A percentile compares a stretch with the other conserved stretches of the same genome.
These are phyloP conservation scores for Ophiostoma ips DNA, from an alignment of 2,329 filamentous ascomycete species.

Conservation along the genomic window DNA sequence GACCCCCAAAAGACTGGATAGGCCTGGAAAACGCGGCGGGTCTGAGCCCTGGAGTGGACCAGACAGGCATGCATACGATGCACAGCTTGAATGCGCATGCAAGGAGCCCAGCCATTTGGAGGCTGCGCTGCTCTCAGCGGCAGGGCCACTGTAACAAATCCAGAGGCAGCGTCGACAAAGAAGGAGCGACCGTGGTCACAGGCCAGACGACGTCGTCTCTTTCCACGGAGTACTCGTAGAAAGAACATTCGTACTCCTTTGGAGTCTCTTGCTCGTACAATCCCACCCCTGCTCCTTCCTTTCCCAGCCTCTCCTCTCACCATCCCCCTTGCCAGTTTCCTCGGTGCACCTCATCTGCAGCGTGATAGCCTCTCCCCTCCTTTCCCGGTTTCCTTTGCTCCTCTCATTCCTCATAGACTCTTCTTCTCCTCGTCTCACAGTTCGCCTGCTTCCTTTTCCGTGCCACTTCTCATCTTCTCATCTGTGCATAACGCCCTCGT, in stretches of 20 bases:
- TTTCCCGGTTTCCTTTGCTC: neutral
- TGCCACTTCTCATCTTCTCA: neutral
- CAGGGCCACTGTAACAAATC: neutral
- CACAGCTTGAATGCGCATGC: slow-evolving; percentile 1
- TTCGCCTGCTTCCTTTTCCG: neutral
- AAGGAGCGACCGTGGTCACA: neutral
- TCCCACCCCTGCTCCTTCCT: slow-evolving; percentile 3
- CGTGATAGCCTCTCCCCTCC: slow-evolving; percentile 1
- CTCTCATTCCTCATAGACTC: neutral
- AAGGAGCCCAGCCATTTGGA: neutral
- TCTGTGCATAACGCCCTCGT: neutral
- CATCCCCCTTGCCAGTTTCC: slow-evolving; percentile 1
- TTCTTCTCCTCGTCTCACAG: neutral
- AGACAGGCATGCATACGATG: neutral
- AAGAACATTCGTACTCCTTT: no score
- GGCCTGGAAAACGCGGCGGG: neutral
- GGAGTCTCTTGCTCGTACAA: neutral
- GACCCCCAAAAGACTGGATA: slow-evolving; percentile 4
- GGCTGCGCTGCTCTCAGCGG: neutral
- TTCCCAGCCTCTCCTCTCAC: slow-evolving; percentile 8
- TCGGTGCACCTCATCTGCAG: slow-evolving; percentile 1
- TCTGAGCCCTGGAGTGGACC: neutral
- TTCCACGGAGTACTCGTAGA: no score
- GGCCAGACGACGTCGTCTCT: neutral
- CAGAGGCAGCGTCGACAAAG: neutral